Evolutionary conservation across 2,329 filamentous ascomycete genomes (phyloP).

Genomic region (Aaosphaeria arxii): DNA sequence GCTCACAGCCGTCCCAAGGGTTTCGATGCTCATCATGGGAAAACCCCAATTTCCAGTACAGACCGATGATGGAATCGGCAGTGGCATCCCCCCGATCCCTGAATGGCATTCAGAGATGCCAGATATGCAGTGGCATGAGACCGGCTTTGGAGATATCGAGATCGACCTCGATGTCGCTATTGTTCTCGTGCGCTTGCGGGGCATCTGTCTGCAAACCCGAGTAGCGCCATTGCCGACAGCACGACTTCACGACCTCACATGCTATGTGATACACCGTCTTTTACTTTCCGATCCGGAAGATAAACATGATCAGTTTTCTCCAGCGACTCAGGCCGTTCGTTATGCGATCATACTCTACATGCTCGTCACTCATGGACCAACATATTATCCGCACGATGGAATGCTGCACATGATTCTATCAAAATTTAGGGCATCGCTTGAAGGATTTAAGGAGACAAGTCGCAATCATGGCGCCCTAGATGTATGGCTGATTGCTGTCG

Average conservation of each 20-base stretch:
- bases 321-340: not conserved
- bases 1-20: constrained; percentile 38
- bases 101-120: constrained; percentile 36
- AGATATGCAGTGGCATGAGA: not conserved
- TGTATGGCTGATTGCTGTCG: not conserved
- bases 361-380: not conserved
- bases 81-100: constrained; percentile 49
- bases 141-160: not conserved
- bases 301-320: not conserved
- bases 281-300: not conserved
- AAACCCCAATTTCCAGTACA: constrained; percentile 54
- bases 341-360: not conserved
- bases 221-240: not conserved
- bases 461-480: not conserved
- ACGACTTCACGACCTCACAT: not conserved
- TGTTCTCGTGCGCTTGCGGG: not conserved
- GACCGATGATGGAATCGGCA: constrained; percentile 47
- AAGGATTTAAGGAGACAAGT: not conserved
- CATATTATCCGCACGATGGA: not conserved
- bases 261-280: not conserved
- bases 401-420: not conserved
- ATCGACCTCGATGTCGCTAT: not conserved
- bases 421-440: not conserved
- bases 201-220: not conserved
- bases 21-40: constrained; percentile 56